Base-by-base conservation (phyloP, 257 asterid genomes). In the Verbena officinalis region DNA sequence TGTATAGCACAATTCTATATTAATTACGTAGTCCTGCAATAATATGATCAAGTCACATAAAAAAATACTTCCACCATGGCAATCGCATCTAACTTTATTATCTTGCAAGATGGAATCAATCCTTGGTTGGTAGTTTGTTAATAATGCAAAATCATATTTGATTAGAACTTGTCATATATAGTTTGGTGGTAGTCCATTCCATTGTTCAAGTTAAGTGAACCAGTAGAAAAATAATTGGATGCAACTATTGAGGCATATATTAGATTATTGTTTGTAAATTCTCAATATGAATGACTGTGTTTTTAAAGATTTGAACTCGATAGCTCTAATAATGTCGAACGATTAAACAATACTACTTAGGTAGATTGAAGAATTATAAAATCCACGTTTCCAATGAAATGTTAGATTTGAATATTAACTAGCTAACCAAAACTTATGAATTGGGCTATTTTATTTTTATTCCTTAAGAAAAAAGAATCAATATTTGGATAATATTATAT, bases 111-210 rank as follows among this genome's bases (percentile, higher is more conserved):
- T n/a, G 27, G 71, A 55, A 68, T 55, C 74, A 56, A 68, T 49
- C 57, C 45, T 48, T 19, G n/a, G 23, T 22, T n/a, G 43, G 11
- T 43, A 33, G 59, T 42, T 42, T 51, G 24, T n/a, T 52, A 49
- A 33, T 50, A 52, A 48, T 39, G 24, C 40, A 65, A 38, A 58
- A 65, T 65, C 49, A 65, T 49, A 49, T 64, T 48, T 21, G 15
- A 20, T 38, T 50, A 27, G 43, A 50, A 57, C 30, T 12, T 40
- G 31, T 52, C 69, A 59, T n/a, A n/a, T n/a, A n/a, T 56, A 31
- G 68, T 67, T 71, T 55, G 77, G 75, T 62, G 45, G 73, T 68
- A 45, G 50, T 53, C 70, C 73, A 62, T 49, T 46, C 27, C 62
- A 65, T 56, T 66, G 23, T 5, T 51, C 2, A 9, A 46, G 39